Evolutionary conservation across 192 early-diverging fungal species (phyloP).

Genomic region (Coemansia sp.): DNA sequence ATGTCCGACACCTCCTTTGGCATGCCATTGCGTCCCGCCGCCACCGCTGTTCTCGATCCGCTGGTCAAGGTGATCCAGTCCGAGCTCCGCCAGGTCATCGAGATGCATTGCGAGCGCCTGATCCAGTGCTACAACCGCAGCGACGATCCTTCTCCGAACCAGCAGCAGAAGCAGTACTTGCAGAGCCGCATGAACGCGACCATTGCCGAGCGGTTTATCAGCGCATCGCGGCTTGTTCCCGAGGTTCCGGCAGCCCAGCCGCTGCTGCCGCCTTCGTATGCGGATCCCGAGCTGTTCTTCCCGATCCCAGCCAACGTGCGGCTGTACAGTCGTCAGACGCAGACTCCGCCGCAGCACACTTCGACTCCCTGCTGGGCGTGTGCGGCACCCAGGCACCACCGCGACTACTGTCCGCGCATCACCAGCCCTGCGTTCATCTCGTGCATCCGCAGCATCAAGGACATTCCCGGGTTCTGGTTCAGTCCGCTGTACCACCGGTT

Average conservation of each 20-base stretch:
- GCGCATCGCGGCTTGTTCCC: background rate
- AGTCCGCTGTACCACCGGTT: conserved; percentile 20
- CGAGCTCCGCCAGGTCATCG: conserved; percentile 9
- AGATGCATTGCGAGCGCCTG: conserved; percentile 2
- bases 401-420: conserved; percentile 23
- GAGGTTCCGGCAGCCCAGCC: background rate
- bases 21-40: background rate
- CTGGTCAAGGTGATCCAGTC: background rate
- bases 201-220: background rate
- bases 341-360: conserved; percentile 19
- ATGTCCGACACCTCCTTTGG: background rate
- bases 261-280: background rate
- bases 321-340: background rate
- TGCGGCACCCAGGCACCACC: background rate
- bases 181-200: no score
- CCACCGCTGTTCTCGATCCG: background rate
- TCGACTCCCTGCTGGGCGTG: background rate
- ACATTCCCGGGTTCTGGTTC: conserved; percentile 15
- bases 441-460: conserved; percentile 3
- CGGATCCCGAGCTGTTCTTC: conserved; percentile 24
- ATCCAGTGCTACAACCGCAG: background rate
- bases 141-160: background rate
- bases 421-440: conserved; percentile 8
- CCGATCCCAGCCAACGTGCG: conserved; percentile 27
- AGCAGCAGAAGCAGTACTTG: background rate